A percentile compares a stretch with the other conserved stretches of the same genome.
These are phyloP conservation scores for Penicillium coprophilum DNA, from an alignment of 495 filamentous ascomycete genomes.

Conservation along the genomic window DNA sequence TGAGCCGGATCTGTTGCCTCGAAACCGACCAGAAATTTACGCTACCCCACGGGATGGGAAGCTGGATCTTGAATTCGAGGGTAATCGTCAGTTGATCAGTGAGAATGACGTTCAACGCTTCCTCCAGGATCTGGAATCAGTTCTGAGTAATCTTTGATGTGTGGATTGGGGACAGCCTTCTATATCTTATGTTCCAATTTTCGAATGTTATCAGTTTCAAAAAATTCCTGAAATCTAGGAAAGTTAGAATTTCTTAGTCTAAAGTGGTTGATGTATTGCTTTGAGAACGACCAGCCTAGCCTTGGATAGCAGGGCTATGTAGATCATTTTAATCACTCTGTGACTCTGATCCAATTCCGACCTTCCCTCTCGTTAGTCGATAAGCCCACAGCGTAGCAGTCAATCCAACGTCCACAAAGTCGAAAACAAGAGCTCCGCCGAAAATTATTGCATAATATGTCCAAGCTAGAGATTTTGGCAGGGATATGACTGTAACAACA, in stretches of 20 bases:
- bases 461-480: slow-evolving; percentile 60
- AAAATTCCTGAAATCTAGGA: too few species aligned
- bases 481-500: slow-evolving; percentile 47
- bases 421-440: slow-evolving; percentile 67
- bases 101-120: not conserved
- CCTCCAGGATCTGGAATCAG: not conserved
- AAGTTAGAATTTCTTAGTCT: too few species aligned
- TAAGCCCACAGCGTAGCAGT: slow-evolving; percentile 9
- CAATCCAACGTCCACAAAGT: slow-evolving; percentile 47
- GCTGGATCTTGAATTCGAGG: not conserved
- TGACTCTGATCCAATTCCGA: not conserved
- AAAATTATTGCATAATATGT: slow-evolving; percentile 67
- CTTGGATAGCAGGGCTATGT: too few species aligned
- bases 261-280: too few species aligned
- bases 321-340: not conserved
- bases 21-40: not conserved
- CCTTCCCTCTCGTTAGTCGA: slow-evolving; percentile 11
- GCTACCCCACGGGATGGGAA: not conserved
- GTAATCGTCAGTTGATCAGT: not conserved
- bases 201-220: too few species aligned
- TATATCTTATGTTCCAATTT: too few species aligned
- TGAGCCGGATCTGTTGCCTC: not conserved
- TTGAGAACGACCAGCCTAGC: too few species aligned
- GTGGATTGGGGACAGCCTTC: not conserved
- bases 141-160: not conserved